phyloP scores from a whole-genome alignment of 2,329 filamentous ascomycete species.

The Trichoderma aggressivum region DNA sequence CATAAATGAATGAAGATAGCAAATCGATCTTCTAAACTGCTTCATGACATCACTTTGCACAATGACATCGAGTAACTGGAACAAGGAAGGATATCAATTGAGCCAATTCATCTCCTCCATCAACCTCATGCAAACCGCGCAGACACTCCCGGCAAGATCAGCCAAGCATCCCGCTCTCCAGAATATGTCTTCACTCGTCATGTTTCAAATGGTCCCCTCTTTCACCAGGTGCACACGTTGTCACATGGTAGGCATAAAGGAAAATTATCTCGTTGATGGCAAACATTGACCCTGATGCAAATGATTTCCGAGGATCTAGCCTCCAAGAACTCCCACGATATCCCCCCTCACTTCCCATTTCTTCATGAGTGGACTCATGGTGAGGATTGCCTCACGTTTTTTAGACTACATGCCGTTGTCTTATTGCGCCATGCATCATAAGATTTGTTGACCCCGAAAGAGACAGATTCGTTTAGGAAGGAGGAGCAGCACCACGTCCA shows the following conservation, averaged over 20 bases:
- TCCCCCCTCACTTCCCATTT: conserved; percentile 39
- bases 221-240: conserved; percentile 14
- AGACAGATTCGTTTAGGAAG: conserved; percentile 53
- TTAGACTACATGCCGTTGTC: conserved; percentile 48
- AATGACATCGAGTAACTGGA: not conserved
- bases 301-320: conserved; percentile 49
- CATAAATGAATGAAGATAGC: not conserved
- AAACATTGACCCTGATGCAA: conserved; percentile 46
- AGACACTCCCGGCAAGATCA: not conserved
- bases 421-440: conserved; percentile 38
- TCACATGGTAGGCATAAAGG: conserved; percentile 29
- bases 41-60: not conserved
- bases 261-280: conserved; percentile 35
- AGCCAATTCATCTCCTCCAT: conserved; percentile 6
- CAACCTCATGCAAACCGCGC: not conserved
- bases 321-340: conserved; percentile 45
- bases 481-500: conserved; percentile 77
- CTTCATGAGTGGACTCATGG: conserved; percentile 41
- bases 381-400: conserved; percentile 41
- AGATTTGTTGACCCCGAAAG: conserved; percentile 42
- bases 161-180: not conserved
- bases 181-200: conserved; percentile 1
- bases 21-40: not conserved
- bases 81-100: conserved; percentile 13
- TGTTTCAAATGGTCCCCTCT: not conserved